These are phyloP conservation scores for Physcomitrium patens DNA, from an alignment of 225 moss, liverwort and hornwort genomes.

Conservation along the genomic window DNA sequence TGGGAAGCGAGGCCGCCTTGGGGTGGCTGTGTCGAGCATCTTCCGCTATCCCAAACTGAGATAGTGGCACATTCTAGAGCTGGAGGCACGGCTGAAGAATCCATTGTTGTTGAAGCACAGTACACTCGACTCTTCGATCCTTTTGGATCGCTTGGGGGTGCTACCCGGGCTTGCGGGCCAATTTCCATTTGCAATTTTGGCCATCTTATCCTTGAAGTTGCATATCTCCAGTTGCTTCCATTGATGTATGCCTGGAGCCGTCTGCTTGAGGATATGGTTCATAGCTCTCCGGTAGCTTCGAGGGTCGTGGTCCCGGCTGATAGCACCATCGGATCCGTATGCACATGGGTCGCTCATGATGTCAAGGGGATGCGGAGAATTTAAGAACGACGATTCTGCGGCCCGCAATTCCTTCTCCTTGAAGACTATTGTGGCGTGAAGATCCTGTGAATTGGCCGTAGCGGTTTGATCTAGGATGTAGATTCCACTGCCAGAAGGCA, in stretches of 20 bases:
- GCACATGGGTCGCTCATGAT: conserved; percentile 82
- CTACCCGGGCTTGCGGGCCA: conserved; percentile 44
- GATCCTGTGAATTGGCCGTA: not conserved
- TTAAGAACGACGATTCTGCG: conserved; percentile 80
- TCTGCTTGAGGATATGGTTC: conserved; percentile 67
- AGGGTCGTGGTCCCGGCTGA: conserved; percentile 83
- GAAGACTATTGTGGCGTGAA: not conserved
- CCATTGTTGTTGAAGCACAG: conserved; percentile 21
- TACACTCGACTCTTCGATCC: conserved; percentile 22
- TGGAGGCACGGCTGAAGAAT: conserved; percentile 24
- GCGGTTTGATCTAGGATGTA: conserved; percentile 59
- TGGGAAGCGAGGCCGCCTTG: not conserved
- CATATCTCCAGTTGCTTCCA: conserved; percentile 68
- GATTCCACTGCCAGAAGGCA: conserved; percentile 81
- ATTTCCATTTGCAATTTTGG: not conserved
- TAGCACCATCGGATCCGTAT: conserved; percentile 75
- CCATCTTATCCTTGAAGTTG: conserved; percentile 11
- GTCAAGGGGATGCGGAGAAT: conserved; percentile 84
- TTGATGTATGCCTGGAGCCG: conserved; percentile 58
- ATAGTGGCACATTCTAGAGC: conserved; percentile 26
- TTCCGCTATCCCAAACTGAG: conserved; percentile 3
- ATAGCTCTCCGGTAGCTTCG: conserved; percentile 71
- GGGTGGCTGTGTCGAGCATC: not conserved
- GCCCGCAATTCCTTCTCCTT: conserved; percentile 40
- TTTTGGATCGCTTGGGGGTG: conserved; percentile 20